These are phyloP conservation scores for Corchorus olitorius DNA, from an alignment of 345 rosid species.

Conservation along the genomic window DNA sequence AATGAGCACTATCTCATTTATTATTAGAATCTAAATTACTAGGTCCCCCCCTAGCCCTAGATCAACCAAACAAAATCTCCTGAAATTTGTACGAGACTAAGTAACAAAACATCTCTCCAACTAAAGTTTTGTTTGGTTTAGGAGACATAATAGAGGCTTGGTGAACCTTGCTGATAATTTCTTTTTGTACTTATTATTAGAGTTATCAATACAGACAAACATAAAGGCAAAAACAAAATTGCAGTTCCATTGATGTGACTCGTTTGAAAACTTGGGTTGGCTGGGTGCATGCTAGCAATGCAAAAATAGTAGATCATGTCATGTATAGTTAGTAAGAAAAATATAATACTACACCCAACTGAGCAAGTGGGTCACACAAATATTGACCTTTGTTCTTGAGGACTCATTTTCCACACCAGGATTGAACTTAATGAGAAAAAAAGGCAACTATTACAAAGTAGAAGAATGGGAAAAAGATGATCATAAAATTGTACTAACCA, in stretches of 20 bases:
- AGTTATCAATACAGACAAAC: background rate
- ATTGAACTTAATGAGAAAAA: conserved; percentile 16
- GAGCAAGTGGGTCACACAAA: conserved; percentile 34
- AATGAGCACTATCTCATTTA: background rate
- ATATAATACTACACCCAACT: background rate
- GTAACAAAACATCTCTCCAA: background rate
- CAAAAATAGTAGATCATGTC: background rate
- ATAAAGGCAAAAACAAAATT: background rate
- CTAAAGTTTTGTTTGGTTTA: conserved; percentile 5
- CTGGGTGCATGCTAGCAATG: background rate
- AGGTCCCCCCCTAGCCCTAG: background rate
- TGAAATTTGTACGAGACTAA: background rate
- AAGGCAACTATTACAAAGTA: conserved; percentile 20
- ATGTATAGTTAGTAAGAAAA: conserved; percentile 13
- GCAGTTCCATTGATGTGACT: conserved; percentile 17
- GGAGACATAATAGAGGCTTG: background rate
- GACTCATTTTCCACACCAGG: conserved; percentile 16
- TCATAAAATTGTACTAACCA: conserved; percentile 53
- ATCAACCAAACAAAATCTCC: background rate
- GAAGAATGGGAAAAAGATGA: conserved; percentile 6
- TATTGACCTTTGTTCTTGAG: conserved; percentile 28
- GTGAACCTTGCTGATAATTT: conserved; percentile 5
- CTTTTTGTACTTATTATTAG: background rate
- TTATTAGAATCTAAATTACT: background rate
- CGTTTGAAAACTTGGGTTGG: conserved; percentile 6